These are phyloP conservation scores for Galerina marginata DNA, from an alignment of 768 basidiomycete genomes.

Conservation along the genomic window DNA sequence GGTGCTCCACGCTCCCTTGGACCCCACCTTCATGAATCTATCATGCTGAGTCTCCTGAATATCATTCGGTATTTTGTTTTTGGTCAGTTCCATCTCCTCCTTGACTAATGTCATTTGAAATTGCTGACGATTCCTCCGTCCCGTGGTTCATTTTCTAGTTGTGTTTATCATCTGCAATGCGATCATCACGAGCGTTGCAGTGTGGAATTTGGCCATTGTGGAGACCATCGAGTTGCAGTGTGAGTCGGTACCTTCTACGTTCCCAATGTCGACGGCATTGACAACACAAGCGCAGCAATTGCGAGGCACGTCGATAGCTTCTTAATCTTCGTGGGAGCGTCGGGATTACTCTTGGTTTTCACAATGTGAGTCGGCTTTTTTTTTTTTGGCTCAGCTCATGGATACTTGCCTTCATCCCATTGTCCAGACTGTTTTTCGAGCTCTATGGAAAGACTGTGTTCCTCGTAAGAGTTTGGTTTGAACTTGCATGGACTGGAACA, in stretches of 20 bases:
- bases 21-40: slow-evolving; percentile 36
- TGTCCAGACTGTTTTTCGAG: slow-evolving; percentile 64
- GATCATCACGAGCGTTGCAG: slow-evolving; percentile 65
- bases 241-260: slow-evolving; percentile 32
- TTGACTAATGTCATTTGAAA: neutral
- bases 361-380: slow-evolving; percentile 51
- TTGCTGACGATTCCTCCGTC: slow-evolving; percentile 1
- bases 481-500: slow-evolving; percentile 62
- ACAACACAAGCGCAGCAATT: slow-evolving; percentile 15
- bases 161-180: slow-evolving; percentile 69
- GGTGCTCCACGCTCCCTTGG: slow-evolving; percentile 39
- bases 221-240: slow-evolving; percentile 39
- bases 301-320: slow-evolving; percentile 60
- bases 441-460: slow-evolving; percentile 54
- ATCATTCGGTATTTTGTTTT: slow-evolving; percentile 64
- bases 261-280: neutral
- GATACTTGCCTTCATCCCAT: neutral
- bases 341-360: slow-evolving; percentile 63
- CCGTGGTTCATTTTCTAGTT: slow-evolving; percentile 39
- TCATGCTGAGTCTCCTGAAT: slow-evolving; percentile 53
- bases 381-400: neutral
- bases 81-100: slow-evolving; percentile 43
- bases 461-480: slow-evolving; percentile 73
- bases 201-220: slow-evolving; percentile 69
- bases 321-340: slow-evolving; percentile 62